Base-by-base conservation (phyloP, 345 rosid species). In the Carallia pectinifolia region DNA sequence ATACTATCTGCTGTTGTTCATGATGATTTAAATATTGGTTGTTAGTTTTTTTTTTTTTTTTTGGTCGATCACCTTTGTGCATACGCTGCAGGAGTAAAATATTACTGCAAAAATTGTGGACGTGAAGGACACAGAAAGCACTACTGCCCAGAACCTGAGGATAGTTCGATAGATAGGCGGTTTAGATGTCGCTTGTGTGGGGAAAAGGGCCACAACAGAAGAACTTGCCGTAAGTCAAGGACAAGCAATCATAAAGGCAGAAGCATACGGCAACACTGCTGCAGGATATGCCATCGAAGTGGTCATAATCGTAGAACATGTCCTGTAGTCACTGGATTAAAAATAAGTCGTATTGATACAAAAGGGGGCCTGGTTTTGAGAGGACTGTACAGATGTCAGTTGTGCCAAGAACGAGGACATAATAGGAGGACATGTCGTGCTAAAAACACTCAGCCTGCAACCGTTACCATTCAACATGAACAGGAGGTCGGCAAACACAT, bases 291-390 rank as follows among this genome's bases (percentile, higher is more conserved):
- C 58, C 67, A 85, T 52, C 69, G 71, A 74, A 71, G 74, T 7
- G 96, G 97, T 76, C 98, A 93, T 74, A 93, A 93, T 62, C 78
- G 87, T n/a, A 81, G 91, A 81, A 89, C 90, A 13, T 90, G 93
- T 74, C 80, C 77, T 33, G 78, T 62, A 72, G 80, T 71, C 56
- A 60, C 34, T 0, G 75, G 84, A 53, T 66, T 61, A 60, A 69
- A 73, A 39, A 60, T 37, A 5, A 71, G 15, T 0, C 65, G 29
- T 53, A 18, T 15, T 62, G 2, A 7, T 65, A 17, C 50, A 67
- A 64, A 23, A 33, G 66, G 3, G 50, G 50, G 50, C 50, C 50
- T 2, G 17, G 50, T 44, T 1, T 33, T 33, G 34, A 33, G 34
- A 33, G 2, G 4, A 33, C 34, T 4, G 12, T 44, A 44, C 50